These are phyloP conservation scores for Candida mattraensis DNA, from an alignment of 805 yeast genomes.

Conservation along the genomic window DNA sequence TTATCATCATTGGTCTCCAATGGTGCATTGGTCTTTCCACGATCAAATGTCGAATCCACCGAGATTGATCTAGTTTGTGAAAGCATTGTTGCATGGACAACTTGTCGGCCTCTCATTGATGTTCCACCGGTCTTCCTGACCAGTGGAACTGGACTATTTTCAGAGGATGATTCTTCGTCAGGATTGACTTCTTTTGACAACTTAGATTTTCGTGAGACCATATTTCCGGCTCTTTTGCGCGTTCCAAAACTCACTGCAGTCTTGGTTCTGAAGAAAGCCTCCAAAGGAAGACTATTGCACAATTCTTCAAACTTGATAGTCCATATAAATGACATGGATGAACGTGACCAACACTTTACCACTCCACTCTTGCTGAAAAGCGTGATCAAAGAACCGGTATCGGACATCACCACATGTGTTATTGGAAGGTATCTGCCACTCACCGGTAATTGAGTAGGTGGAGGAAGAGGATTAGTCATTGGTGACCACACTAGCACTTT, in stretches of 20 bases:
- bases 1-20: conserved; percentile 30
- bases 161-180: conserved; percentile 7
- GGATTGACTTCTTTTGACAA: conserved; percentile 10
- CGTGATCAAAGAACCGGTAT: conserved; percentile 58
- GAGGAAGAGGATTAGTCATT: conserved; percentile 44
- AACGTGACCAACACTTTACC: conserved; percentile 62
- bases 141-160: conserved; percentile 4
- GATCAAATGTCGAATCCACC: conserved; percentile 34
- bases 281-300: conserved; percentile 42
- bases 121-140: conserved; percentile 6
- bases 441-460: conserved; percentile 44
- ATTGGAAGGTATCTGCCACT: conserved; percentile 59
- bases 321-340: conserved; percentile 58
- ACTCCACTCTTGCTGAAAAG: conserved; percentile 52
- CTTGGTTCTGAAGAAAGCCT: conserved; percentile 58
- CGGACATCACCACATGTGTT: conserved; percentile 53
- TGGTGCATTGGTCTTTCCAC: conserved; percentile 28
- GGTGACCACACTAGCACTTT: conserved; percentile 76
- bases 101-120: conserved; percentile 2
- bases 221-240: conserved; percentile 29
- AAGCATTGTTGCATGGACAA: conserved; percentile 1
- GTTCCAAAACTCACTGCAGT: conserved; percentile 42
- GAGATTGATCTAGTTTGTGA: conserved; percentile 28
- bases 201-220: conserved; percentile 19
- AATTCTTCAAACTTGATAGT: conserved; percentile 42